Base-by-base conservation (phyloP, 2,329 filamentous ascomycete genomes). In the Chalaropsis ovoidea region DNA sequence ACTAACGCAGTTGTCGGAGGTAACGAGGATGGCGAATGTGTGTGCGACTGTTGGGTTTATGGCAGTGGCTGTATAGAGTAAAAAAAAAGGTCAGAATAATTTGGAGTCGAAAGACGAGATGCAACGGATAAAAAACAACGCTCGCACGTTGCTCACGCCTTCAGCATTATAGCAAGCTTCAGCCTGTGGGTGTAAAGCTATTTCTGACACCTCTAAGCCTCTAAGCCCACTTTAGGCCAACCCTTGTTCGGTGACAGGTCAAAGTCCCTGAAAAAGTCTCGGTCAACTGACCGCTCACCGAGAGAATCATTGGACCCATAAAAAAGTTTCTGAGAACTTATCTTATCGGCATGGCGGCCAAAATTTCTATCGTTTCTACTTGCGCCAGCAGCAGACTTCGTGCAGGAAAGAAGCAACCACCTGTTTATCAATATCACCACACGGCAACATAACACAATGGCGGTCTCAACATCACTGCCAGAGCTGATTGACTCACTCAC, bases 401-500 rank as follows among this genome's bases (percentile, higher is more conserved):
- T 39, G 35, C 35, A 39, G 8, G 35, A 39, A 39, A 39, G 35
- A 3, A 39, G 4, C 11, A 17, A 31, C 31, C 31, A 31, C 13
- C 24, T 27, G 13, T 10, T 42, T 10, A 39, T 39, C 35, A 39
- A 39, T 17, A 47, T 39, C 42, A 52, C 61, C 42, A 22, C 42
- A 47, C 3, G 54, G 19, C 27, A n/a, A 35, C 47, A 56, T 22
- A n/a, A 10, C 19, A 10, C 39, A 61, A 75, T 84, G 78, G 78
- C 84, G 24, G 75, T 80, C 58, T 75, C 77, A 52, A 76, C 77
- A 19, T 79, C 80, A 17, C 71, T 84, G 49, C 75, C 81, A 65
- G 77, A 76, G 15, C 71, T 83, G 62, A 71, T 84, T 68, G 78
- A 80, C 43, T 81, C 81, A 0, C 72, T 87, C 45, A 81, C 79